A percentile compares a stretch with the other conserved stretches of the same genome.
phyloP scores from a whole-genome alignment of 805 yeast genomes.

The Nakazawaea holstii region DNA sequence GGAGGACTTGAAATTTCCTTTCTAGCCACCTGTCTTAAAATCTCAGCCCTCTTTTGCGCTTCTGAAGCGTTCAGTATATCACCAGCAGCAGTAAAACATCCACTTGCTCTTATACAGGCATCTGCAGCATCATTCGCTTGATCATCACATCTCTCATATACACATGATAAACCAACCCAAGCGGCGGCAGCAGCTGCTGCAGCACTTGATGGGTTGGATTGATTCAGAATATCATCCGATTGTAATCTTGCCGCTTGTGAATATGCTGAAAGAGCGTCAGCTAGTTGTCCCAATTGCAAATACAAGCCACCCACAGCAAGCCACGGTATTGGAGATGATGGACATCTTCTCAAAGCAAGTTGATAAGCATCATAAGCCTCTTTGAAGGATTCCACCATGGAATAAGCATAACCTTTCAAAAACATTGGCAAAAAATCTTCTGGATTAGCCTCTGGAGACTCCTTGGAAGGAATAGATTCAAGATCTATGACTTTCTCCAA shows the following conservation, averaged over 20 bases:
- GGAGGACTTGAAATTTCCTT: constrained; percentile 40
- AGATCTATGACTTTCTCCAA: constrained; percentile 27
- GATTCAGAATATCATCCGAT: constrained; percentile 29
- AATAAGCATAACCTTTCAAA: constrained; percentile 47
- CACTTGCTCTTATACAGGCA: constrained; percentile 48
- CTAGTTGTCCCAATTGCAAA: constrained; percentile 50
- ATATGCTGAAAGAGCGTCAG: constrained; percentile 64
- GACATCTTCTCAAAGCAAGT: constrained; percentile 46
- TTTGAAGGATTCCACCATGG: constrained; percentile 38
- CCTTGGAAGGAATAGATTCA: constrained; percentile 15
- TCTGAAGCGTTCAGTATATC: constrained; percentile 34
- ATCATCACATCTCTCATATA: constrained; percentile 58
- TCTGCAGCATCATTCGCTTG: constrained; percentile 56
- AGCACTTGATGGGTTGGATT: constrained; percentile 19
- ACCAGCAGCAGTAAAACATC: constrained; percentile 42
- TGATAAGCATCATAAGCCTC: constrained; percentile 53
- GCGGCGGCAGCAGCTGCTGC: constrained; percentile 49
- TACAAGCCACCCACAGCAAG: constrained; percentile 59
- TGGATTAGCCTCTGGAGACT: constrained; percentile 18
- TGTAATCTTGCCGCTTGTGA: constrained; percentile 56
- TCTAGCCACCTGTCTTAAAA: constrained; percentile 35
- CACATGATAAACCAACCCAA: constrained; percentile 62
- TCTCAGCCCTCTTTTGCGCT: constrained; percentile 39
- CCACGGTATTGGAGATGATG: constrained; percentile 58
- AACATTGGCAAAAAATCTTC: constrained; percentile 58